A percentile compares a stretch with the other conserved stretches of the same genome.
phyloP scores from a whole-genome alignment of 2,329 filamentous ascomycete genomes.

The Arthroderma sp. region DNA sequence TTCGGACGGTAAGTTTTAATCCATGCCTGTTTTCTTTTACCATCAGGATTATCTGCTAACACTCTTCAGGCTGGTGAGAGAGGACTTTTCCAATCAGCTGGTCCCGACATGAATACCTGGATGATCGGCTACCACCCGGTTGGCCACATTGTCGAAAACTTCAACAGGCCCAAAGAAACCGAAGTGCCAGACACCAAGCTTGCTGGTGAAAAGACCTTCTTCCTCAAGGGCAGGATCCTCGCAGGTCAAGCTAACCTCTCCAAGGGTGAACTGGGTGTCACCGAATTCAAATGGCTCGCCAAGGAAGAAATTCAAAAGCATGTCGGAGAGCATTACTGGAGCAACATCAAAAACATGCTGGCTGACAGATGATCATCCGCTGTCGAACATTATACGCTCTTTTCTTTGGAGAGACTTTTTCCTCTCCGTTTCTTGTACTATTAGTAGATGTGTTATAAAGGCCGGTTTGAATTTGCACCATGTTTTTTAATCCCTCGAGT shows the following conservation, averaged over 20 bases:
- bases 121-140: constrained; percentile 82
- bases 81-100: constrained; percentile 62
- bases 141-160: constrained; percentile 57
- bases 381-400: neutral
- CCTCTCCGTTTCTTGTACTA: neutral
- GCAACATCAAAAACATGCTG: constrained; percentile 68
- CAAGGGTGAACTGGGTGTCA: constrained; percentile 56
- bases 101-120: constrained; percentile 98
- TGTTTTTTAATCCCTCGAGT: too few relatives aligned
- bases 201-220: constrained; percentile 74
- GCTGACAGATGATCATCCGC: constrained; percentile 49
- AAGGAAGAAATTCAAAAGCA: constrained; percentile 69
- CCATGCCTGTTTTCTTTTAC: neutral
- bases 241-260: constrained; percentile 68
- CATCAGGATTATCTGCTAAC: neutral
- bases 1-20: constrained; percentile 59
- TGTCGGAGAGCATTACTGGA: constrained; percentile 58
- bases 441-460: neutral
- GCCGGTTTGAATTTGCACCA: too few relatives aligned
- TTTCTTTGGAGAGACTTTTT: too few relatives aligned
- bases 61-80: constrained; percentile 60
- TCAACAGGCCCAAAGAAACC: constrained; percentile 35
- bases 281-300: constrained; percentile 84
- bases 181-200: constrained; percentile 25
- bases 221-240: constrained; percentile 93